These are phyloP conservation scores for Sporothrix schenckii DNA, from an alignment of 2,329 filamentous ascomycete genomes.

Conservation along the genomic window DNA sequence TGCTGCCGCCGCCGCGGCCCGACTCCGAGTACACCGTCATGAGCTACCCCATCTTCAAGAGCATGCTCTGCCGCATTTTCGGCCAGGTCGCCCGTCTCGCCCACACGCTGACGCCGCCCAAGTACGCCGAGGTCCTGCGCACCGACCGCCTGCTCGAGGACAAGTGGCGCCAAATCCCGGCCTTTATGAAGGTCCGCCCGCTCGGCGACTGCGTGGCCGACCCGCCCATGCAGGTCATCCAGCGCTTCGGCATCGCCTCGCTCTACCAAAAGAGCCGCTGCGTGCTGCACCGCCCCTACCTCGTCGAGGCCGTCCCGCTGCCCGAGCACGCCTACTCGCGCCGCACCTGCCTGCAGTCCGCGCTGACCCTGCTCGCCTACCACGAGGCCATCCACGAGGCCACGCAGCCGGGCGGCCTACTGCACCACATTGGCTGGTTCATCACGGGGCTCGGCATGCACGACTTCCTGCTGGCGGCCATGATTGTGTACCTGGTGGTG, in stretches of 20 bases:
- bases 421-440: constrained; percentile 60
- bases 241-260: constrained; percentile 56
- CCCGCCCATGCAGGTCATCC: constrained; percentile 52
- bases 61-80: constrained; percentile 52
- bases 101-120: constrained; percentile 53
- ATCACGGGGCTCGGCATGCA: constrained; percentile 60
- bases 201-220: constrained; percentile 56
- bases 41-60: constrained; percentile 59
- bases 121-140: constrained; percentile 54
- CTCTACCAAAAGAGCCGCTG: constrained; percentile 60
- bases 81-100: constrained; percentile 55
- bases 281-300: constrained; percentile 58
- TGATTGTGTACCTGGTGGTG: constrained; percentile 60
- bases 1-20: constrained; percentile 61
- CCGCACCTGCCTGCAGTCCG: constrained; percentile 54
- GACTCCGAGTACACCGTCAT: constrained; percentile 62
- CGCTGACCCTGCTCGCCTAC: constrained; percentile 52
- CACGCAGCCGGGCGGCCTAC: constrained; percentile 56
- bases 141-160: constrained; percentile 53
- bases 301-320: constrained; percentile 49
- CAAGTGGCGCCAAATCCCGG: constrained; percentile 51
- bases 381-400: constrained; percentile 55
- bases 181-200: constrained; percentile 53
- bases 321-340: constrained; percentile 57
- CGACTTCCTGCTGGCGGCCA: constrained; percentile 64